Conservation (phyloP, 768 basidiomycete genomes). For the Termitomyces titanicus region DNA sequence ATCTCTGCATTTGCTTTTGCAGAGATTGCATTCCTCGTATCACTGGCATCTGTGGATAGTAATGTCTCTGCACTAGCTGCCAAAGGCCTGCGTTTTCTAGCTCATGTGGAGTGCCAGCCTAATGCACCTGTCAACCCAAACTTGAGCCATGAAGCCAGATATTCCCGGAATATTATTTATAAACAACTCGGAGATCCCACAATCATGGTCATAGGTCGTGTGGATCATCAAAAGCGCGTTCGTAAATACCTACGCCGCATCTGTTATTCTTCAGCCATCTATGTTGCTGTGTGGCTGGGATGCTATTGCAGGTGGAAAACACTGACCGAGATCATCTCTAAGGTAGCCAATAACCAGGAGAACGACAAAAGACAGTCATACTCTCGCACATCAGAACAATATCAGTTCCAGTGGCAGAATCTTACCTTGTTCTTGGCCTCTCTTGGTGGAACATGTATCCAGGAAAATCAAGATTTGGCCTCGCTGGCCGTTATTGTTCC, state of each 20-base stretch:
- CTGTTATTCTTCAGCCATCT: constrained; percentile 59
- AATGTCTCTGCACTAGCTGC: constrained; percentile 67
- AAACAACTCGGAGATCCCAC: constrained; percentile 78
- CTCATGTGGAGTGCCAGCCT: constrained; percentile 62
- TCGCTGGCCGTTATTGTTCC: constrained; percentile 54
- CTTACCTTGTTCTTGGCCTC: constrained; percentile 74
- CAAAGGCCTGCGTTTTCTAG: constrained; percentile 62
- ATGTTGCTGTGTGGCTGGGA: constrained; percentile 81
- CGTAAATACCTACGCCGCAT: constrained; percentile 66
- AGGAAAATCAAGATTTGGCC: constrained; percentile 47
- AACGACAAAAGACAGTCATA: constrained; percentile 21
- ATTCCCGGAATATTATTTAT: constrained; percentile 69
- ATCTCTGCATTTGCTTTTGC: constrained; percentile 61
- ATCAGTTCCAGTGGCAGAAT: constrained; percentile 82
- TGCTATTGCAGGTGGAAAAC: constrained; percentile 73
- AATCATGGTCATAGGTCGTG: constrained; percentile 66
- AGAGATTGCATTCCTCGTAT: constrained; percentile 71
- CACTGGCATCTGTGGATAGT: constrained; percentile 66
- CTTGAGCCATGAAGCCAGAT: constrained; percentile 56
- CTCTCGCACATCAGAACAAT: constrained; percentile 42
- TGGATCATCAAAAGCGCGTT: constrained; percentile 77
- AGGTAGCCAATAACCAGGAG: constrained; percentile 29
- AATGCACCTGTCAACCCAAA: constrained; percentile 48
- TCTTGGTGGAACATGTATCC: constrained; percentile 62
- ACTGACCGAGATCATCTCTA: constrained; percentile 57